phyloP scores from a whole-genome alignment of 1,139 yeast species.

The Suhomyces maxii region DNA sequence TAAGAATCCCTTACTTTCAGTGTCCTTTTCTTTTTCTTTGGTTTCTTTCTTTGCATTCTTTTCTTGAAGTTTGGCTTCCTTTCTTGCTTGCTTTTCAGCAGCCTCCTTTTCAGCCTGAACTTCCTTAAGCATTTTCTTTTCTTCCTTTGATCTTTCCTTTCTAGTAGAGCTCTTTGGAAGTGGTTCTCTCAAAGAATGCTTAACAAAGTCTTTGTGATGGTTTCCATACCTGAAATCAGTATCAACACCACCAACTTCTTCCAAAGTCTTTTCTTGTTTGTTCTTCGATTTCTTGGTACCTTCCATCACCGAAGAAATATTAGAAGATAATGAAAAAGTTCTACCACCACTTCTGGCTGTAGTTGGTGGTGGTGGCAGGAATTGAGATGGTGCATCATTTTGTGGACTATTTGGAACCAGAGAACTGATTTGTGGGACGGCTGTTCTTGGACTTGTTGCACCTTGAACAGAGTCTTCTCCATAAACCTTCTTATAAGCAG shows the following conservation, averaged over 20 bases:
- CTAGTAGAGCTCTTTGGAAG: conserved; percentile 19
- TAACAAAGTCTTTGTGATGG: conserved; percentile 40
- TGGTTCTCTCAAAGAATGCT: conserved; percentile 35
- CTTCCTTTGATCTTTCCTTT: conserved; percentile 38
- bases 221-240: conserved; percentile 35
- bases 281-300: conserved; percentile 1
- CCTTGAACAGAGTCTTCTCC: conserved; percentile 21
- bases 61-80: conserved; percentile 13
- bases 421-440: neutral
- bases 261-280: conserved; percentile 7
- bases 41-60: conserved; percentile 9
- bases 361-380: conserved; percentile 1
- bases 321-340: conserved; percentile 9
- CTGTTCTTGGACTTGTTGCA: neutral
- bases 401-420: neutral
- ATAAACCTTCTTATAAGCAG: conserved; percentile 42
- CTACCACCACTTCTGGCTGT: neutral
- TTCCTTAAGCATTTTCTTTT: conserved; percentile 23
- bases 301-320: conserved; percentile 3
- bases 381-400: conserved; percentile 4
- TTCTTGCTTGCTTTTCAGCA: conserved; percentile 12
- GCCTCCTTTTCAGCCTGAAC: conserved; percentile 13
- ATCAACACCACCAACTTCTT: conserved; percentile 26
- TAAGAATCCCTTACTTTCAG: conserved; percentile 4
- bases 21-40: conserved; percentile 6